phyloP scores from a whole-genome alignment of 2,329 filamentous ascomycete genomes.

The Ascochyta clinopodiicola region DNA sequence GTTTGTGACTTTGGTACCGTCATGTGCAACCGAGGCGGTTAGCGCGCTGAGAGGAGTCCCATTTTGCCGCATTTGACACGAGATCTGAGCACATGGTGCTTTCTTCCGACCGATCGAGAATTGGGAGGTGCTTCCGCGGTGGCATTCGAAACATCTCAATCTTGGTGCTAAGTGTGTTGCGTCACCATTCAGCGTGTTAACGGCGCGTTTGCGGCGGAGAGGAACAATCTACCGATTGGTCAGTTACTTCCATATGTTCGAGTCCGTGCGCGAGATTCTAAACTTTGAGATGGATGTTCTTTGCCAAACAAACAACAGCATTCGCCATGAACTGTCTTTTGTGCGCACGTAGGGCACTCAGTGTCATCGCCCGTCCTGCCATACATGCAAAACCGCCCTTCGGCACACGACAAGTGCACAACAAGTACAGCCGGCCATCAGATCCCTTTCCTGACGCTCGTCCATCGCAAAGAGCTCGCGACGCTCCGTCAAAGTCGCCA shows the following conservation, averaged over 20 bases:
- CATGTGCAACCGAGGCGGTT: constrained; percentile 43
- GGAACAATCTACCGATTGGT: constrained; percentile 15
- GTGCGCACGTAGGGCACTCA: constrained; percentile 32
- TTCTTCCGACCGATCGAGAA: constrained; percentile 9
- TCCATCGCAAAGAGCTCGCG: constrained; percentile 1
- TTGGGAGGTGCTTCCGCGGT: constrained; percentile 6
- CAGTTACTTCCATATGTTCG: neutral
- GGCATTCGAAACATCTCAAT: constrained; percentile 6
- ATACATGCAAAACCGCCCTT: constrained; percentile 3
- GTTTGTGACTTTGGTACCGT: constrained; percentile 16
- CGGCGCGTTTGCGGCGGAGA: constrained; percentile 7
- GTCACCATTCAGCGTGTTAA: constrained; percentile 11
- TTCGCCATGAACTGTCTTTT: constrained; percentile 38
- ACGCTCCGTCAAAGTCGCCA: constrained; percentile 1
- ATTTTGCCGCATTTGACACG: constrained; percentile 21
- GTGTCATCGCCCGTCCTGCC: constrained; percentile 31
- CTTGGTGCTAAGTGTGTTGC: constrained; percentile 16
- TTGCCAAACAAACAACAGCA: neutral
- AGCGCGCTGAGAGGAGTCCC: constrained; percentile 19
- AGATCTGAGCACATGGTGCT: constrained; percentile 10
- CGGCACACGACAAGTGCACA: constrained; percentile 11
- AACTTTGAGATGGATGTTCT: constrained; percentile 5
- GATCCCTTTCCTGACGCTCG: constrained; percentile 5
- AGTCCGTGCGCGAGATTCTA: constrained; percentile 10
- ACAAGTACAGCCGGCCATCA: constrained; percentile 2